Evolutionary conservation across 2,329 filamentous ascomycete genomes (phyloP), one percentile per base, ranked within the genome.

Genomic region (Pseudogymnoascus sp.): DNA sequence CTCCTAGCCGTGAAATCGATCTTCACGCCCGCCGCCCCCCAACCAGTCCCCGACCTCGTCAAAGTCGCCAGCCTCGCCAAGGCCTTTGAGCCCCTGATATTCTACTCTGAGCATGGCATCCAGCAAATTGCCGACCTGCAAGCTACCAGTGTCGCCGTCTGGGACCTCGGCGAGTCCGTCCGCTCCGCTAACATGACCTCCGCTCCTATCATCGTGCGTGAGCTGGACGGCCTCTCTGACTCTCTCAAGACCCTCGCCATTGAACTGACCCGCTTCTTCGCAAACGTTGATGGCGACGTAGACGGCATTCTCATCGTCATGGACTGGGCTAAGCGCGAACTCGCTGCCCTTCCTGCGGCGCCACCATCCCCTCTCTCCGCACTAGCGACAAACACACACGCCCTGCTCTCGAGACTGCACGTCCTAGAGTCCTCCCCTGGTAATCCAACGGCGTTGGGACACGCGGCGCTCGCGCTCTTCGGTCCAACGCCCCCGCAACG

Each of bases 261-360:
- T 13, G 92, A 96, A 72, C 82, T 97, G 67, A 96, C 90, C 6
- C 87, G 87, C 70, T 97, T 97, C 78, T 96, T 97, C 73, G 89
- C 92, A 60, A 90, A 92, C 67, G 91, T 97, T 10, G 91, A 97
- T 69, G 90, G 91, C 27, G 93, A 97, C 70, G 89, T 97, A 68
- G 93, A 97, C 72, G 87, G 88, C 64, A 96, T 97, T 67, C 81
- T 97, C 36, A 88, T 94, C 64, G 91, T 95, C 60, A 97, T 97
- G 92, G 91, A 96, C 72, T 97, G 93, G 93, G 90, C 91, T 12
- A 88, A 88, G 71, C 86, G 92, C 66, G 92, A 97, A 73, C 83
- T 97, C 12, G 80, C 86, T 64, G 86, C 86, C 52, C 78, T 94
- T 62, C 83, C 85, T 64, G 79, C 80, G 21, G 77, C 82, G 18